Base-by-base conservation (phyloP, 23 red algal species). In the Gracilaria caudata region DNA sequence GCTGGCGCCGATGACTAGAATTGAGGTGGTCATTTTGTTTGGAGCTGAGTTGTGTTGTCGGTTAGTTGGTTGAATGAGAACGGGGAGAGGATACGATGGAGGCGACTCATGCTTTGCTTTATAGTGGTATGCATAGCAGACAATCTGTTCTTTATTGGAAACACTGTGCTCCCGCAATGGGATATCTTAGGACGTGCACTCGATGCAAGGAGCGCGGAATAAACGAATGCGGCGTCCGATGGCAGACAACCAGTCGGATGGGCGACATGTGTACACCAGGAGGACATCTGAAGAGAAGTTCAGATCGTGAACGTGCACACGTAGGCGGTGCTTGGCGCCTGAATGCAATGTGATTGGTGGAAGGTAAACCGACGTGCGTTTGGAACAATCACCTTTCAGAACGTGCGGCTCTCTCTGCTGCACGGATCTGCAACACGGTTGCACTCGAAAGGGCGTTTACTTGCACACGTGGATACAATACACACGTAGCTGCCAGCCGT, bases 1-100 rank as follows among this genome's bases (percentile, higher is more conserved):
- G n/a, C 34, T 64, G 80, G 57, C 80, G 80, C 80, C 80, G 80
- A 83, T 83, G 80, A 83, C 39, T 21, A 83, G 80, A 28, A 83
- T 77, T 39, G 72, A 77, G 36, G 35, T 77, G 25, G 72, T 47
- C 72, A 77, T 77, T 28, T 70, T 34, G 57, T 61, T 6, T 9
- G 49, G 49, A 53, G 49, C 19, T 53, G 49, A 53, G 49, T 53
- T 53, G 49, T 53, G 49, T 30, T 32, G 60, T 65, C 0, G 60
- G 60, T 65, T 65, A 1, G 32, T 2, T 28, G 25, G 24, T 65
- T 14, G 4, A 19, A 54, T 54, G 51, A 54, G 10, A 19, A 54
- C 12, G 51, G 51, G 12, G 51, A 54, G 51, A 19, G n/a, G n/a
- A n/a, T n/a, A 45, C 10, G 41, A 45, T 45, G 41, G 41, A 7